Conservation (phyloP, 140 eudicot genomes). For the Oenanthe javanica region DNA sequence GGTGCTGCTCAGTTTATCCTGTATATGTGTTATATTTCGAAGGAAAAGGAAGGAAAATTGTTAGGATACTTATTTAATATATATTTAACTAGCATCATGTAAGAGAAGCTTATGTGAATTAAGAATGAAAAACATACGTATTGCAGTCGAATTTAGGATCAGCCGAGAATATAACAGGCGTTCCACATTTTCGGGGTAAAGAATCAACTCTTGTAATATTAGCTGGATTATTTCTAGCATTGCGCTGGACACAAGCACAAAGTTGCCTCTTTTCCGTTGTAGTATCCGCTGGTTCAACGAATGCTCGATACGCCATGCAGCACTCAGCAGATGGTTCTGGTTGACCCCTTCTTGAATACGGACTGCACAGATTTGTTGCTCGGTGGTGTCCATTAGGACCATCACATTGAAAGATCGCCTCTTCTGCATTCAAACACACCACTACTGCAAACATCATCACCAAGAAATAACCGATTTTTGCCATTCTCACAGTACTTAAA, state of each 20-base stretch:
- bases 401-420: not conserved
- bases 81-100: not conserved
- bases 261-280: not conserved
- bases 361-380: conserved; percentile 2
- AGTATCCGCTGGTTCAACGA: not conserved
- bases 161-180: not conserved
- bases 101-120: not conserved
- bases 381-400: not conserved
- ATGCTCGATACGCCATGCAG: not conserved
- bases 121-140: not conserved
- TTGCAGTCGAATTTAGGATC: not conserved
- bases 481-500: not conserved
- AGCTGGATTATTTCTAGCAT: not conserved
- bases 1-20: not conserved
- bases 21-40: not conserved
- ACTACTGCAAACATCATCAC: not conserved
- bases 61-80: not conserved
- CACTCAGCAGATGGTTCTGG: not conserved
- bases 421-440: not conserved
- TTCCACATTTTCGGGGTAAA: not conserved
- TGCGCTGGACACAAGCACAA: not conserved
- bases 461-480: not conserved
- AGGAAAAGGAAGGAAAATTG: not conserved
- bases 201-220: conserved; percentile 1
- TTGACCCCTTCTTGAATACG: not conserved